Base-by-base conservation (phyloP, 805 yeast genomes). In the Tetrapisispora iriomotensis region DNA sequence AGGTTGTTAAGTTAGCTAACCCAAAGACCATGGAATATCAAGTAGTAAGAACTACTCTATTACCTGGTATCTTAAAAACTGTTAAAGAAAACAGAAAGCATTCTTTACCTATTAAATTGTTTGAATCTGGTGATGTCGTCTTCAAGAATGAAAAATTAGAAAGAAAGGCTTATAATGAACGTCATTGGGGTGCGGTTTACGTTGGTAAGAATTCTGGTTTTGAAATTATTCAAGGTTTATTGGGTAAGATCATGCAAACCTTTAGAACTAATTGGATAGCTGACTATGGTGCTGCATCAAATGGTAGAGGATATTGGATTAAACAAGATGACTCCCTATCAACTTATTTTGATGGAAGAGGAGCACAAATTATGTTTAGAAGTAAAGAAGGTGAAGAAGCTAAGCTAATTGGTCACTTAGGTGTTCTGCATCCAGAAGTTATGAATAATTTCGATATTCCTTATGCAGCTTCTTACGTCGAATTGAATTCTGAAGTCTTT, bases 21-120 rank as follows among this genome's bases (percentile, higher is more conserved):
- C 99, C 99, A 45, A 92, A 92, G 70, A 92, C 98, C 15, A 64
- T 78, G 37, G 99, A 92, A 67, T 92, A 90, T 65, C 96, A 92
- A 70, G 98, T 92, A 45, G 97, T 92, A 21, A 82, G 98, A 72
- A 92, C 98, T 14, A 76, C 94, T 21, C 71, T 92, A 51, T 69
- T 90, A 43, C 96, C 98, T 35, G 99, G 99, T 50, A 73, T 92
- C 42, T 75, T 92, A 59, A 92, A 92, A 66, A 92, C 98, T 20
- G 79, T 92, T 49, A 81, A 84, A 60, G 98, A 94, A 68, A 92
- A 92, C 70, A 82, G 95, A 69, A 83, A 87, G 62, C 97, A 94
- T 63, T 72, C 95, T 2, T 72, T 92, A 56, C 99, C 99, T 34
- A 83, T 94, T 58, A 81, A 77, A 63, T 95, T 94, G 43, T 92